A percentile compares a stretch with the other conserved stretches of the same genome.
phyloP scores from a whole-genome alignment of 2,329 filamentous ascomycete genomes.

The Acrocalymma vagum region DNA sequence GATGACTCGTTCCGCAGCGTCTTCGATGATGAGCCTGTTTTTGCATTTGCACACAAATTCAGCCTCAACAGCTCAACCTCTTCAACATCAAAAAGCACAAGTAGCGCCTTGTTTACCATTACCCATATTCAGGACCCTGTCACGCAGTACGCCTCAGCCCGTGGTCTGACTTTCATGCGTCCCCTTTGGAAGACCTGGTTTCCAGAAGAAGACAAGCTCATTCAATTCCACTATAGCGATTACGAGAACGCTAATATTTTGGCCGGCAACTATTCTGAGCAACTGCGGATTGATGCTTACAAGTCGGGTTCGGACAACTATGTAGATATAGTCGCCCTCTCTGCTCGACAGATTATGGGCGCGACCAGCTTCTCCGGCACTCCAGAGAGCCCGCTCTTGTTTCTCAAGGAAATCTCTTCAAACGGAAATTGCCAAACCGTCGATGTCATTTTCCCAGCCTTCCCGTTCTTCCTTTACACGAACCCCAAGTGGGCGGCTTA shows the following conservation, averaged over 20 bases:
- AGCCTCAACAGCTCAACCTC: constrained; percentile 29
- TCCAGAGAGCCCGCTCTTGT: constrained; percentile 74
- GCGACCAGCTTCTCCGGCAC: constrained; percentile 79
- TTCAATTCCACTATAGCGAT: constrained; percentile 80
- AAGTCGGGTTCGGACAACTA: constrained; percentile 78
- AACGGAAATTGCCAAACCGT: constrained; percentile 88
- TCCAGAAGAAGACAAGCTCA: constrained; percentile 65
- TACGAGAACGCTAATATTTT: constrained; percentile 70
- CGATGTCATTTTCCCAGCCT: constrained; percentile 86
- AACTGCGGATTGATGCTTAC: constrained; percentile 75
- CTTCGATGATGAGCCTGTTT: constrained; percentile 81
- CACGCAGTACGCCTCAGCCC: constrained; percentile 78
- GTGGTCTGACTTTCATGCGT: constrained; percentile 79
- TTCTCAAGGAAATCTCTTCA: constrained; percentile 86
- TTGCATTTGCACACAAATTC: constrained; percentile 69
- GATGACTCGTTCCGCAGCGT: constrained; percentile 74
- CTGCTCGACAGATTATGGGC: constrained; percentile 81
- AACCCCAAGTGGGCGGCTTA: constrained; percentile 84
- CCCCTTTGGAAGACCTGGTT: constrained; percentile 85
- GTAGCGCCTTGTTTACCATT: constrained; percentile 75
- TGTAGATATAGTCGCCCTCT: constrained; percentile 78
- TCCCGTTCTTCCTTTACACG: constrained; percentile 87
- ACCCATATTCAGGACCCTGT: constrained; percentile 81
- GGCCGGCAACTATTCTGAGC: constrained; percentile 76
- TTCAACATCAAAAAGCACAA: constrained; percentile 13